A percentile compares a stretch with the other conserved stretches of the same genome.
These are phyloP conservation scores for Exophiala bonariae DNA, from an alignment of 2,329 filamentous ascomycete species.

Conservation along the genomic window DNA sequence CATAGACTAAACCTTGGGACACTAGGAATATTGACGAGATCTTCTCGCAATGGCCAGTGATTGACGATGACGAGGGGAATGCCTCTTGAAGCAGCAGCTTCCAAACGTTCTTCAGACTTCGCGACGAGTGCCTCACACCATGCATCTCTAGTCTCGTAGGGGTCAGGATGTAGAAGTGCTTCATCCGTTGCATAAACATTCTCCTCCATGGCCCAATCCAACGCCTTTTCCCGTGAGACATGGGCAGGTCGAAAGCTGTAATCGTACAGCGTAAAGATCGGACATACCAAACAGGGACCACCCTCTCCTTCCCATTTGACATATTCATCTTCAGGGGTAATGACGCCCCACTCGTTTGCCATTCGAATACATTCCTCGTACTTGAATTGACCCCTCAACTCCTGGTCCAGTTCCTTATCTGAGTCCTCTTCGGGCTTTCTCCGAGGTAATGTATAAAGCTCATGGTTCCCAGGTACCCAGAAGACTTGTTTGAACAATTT, in stretches of 20 bases:
- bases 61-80: constrained; percentile 27
- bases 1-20: constrained; percentile 29
- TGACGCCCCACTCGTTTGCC: constrained; percentile 52
- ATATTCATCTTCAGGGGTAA: constrained; percentile 59
- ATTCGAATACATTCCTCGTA: constrained; percentile 57
- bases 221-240: constrained; percentile 48
- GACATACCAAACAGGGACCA: constrained; percentile 51
- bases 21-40: constrained; percentile 24
- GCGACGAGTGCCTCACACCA: constrained; percentile 25
- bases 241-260: constrained; percentile 57
- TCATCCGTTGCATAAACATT: constrained; percentile 28
- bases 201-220: constrained; percentile 28
- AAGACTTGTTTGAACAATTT: constrained; percentile 29
- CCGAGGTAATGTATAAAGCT: constrained; percentile 54
- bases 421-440: constrained; percentile 17
- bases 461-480: constrained; percentile 60
- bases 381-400: constrained; percentile 52
- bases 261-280: constrained; percentile 61
- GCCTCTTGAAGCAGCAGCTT: constrained; percentile 15
- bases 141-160: constrained; percentile 22
- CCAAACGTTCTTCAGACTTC: constrained; percentile 21
- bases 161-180: constrained; percentile 27
- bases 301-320: constrained; percentile 55
- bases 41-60: constrained; percentile 29
- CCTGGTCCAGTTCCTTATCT: constrained; percentile 16